Conservation (phyloP, 169 alveolate species). For the Cryptosporidium canis region DNA sequence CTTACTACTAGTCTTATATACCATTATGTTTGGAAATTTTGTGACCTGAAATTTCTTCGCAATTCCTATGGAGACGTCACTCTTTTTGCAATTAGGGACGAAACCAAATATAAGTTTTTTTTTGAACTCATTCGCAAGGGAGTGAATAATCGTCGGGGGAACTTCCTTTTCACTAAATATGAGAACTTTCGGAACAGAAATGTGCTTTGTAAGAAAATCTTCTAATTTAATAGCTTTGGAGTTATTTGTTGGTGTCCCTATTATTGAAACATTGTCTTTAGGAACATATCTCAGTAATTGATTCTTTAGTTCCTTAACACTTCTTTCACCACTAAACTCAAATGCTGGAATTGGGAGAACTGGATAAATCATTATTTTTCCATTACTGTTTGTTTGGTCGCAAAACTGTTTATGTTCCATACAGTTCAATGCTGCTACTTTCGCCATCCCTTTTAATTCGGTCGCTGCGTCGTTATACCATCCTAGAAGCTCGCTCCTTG, state of each 20-base stretch:
- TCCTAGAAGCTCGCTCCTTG: conserved; percentile 74
- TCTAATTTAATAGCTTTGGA: conserved; percentile 78
- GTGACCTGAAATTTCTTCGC: conserved; percentile 87
- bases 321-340: conserved; percentile 79
- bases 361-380: conserved; percentile 83
- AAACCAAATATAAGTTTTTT: conserved; percentile 83
- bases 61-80: conserved; percentile 63
- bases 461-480: conserved; percentile 81
- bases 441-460: conserved; percentile 86
- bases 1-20: conserved; percentile 84
- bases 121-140: conserved; percentile 81
- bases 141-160: conserved; percentile 82
- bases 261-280: conserved; percentile 74
- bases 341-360: conserved; percentile 83
- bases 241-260: conserved; percentile 41
- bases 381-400: conserved; percentile 79
- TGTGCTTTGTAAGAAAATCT: conserved; percentile 81
- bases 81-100: conserved; percentile 77
- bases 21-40: conserved; percentile 86
- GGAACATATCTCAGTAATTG: conserved; percentile 78
- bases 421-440: conserved; percentile 86
- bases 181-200: conserved; percentile 85
- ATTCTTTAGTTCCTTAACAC: conserved; percentile 73
- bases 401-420: conserved; percentile 79
- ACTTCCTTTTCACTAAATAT: conserved; percentile 83